Evolutionary conservation across 352 stramenopile species (phyloP).

Genomic region (Phytophthora cryptogea): DNA sequence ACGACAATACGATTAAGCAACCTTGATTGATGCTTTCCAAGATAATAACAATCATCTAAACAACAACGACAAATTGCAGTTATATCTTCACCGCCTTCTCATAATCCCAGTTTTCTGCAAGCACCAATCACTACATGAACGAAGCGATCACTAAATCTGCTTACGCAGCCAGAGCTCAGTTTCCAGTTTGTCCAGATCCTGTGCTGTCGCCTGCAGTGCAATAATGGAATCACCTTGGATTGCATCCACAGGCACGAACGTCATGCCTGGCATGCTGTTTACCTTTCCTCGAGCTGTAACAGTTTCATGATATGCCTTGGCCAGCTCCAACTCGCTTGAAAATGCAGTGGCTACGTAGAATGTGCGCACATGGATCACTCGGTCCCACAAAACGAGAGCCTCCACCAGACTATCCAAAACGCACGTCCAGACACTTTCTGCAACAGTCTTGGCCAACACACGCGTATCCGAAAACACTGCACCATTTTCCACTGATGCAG

Average conservation of each 20-base stretch:
- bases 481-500: constrained; percentile 25
- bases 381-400: constrained; percentile 62
- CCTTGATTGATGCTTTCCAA: constrained; percentile 7
- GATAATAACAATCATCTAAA: constrained; percentile 25
- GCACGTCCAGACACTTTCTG: constrained; percentile 29
- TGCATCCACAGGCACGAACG: constrained; percentile 72
- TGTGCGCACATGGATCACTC: constrained; percentile 67
- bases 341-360: constrained; percentile 65
- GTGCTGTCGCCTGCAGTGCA: constrained; percentile 68
- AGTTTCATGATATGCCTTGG: constrained; percentile 28
- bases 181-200: constrained; percentile 83
- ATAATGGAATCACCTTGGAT: constrained; percentile 55
- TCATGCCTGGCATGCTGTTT: constrained; percentile 53
- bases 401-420: constrained; percentile 41
- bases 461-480: constrained; percentile 13
- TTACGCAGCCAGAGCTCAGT: constrained; percentile 85
- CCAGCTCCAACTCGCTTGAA: constrained; percentile 56
- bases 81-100: constrained; percentile 9
- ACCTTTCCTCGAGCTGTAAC: constrained; percentile 37
- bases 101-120: constrained; percentile 12
- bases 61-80: constrained; percentile 17
- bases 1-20: constrained; percentile 15
- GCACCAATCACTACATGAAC: not conserved
- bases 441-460: constrained; percentile 26
- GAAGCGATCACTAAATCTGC: constrained; percentile 52